phyloP scores from a whole-genome alignment of 768 basidiomycete genomes.

The Phylloporus arenicola region DNA sequence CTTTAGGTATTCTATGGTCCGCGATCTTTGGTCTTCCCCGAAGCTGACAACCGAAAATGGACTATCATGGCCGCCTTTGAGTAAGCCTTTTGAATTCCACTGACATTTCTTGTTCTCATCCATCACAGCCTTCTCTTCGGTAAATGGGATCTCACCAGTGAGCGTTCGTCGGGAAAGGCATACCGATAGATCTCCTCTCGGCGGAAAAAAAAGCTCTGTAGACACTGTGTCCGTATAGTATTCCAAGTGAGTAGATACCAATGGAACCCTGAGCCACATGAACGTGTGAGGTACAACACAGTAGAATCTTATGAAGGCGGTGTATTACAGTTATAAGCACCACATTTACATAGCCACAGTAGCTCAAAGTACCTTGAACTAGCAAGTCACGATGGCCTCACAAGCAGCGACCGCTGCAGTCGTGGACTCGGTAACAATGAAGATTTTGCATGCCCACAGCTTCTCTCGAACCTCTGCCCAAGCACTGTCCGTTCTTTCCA shows the following conservation, averaged over 20 bases:
- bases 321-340: too few species aligned
- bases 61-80: constrained; percentile 91
- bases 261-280: too few species aligned
- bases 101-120: constrained; percentile 3
- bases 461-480: constrained; percentile 75
- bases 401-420: constrained; percentile 51
- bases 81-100: constrained; percentile 40
- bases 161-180: constrained; percentile 12
- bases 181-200: neutral
- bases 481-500: constrained; percentile 65
- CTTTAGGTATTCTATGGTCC: constrained; percentile 86
- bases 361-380: too few species aligned
- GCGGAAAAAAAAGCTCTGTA: neutral
- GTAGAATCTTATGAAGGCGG: too few species aligned
- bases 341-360: neutral
- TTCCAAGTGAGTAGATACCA: too few species aligned
- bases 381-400: constrained; percentile 18
- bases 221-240: neutral
- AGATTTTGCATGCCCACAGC: constrained; percentile 70
- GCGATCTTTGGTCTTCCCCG: constrained; percentile 87
- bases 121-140: constrained; percentile 36
- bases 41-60: constrained; percentile 97
- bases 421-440: constrained; percentile 61
- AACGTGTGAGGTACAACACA: too few species aligned
- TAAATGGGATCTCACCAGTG: constrained; percentile 37